A percentile compares a stretch with the other conserved stretches of the same genome.
phyloP scores from a whole-genome alignment of 805 yeast species.

The Myxozyma mucilagina region DNA sequence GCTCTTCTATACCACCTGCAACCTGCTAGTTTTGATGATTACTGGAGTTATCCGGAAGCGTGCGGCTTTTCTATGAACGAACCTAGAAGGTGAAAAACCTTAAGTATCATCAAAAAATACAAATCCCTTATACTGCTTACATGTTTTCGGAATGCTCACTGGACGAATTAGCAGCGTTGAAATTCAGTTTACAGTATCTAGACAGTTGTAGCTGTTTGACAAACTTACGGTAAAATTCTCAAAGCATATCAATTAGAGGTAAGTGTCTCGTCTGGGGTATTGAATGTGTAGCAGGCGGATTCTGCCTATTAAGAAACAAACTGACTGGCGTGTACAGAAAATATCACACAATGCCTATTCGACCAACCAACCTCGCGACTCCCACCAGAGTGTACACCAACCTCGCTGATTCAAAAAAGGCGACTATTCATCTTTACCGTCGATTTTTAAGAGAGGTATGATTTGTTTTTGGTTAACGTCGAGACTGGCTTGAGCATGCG shows the following conservation, averaged over 20 bases:
- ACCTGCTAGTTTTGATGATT: not conserved
- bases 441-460: conserved; percentile 58
- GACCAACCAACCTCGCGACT: conserved; percentile 82
- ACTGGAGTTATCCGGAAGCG: not conserved
- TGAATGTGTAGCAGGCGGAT: not conserved
- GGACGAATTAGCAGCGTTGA: conserved; percentile 5
- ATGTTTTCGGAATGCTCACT: not conserved
- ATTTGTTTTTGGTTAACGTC: conserved; percentile 20
- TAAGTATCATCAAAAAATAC: not conserved
- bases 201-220: no score
- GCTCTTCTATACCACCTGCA: not conserved
- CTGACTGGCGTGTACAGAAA: not conserved
- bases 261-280: no score
- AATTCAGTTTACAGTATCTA: not conserved
- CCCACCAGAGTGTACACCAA: conserved; percentile 68
- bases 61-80: not conserved
- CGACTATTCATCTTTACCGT: conserved; percentile 72
- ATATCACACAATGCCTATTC: conserved; percentile 51
- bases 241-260: no score
- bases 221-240: no score
- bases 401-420: conserved; percentile 58
- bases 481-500: no score
- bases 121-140: not conserved
- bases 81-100: not conserved
- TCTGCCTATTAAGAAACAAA: not conserved